Base-by-base conservation (phyloP, 2,329 filamentous ascomycete species). In the Cytospora schulzeri region DNA sequence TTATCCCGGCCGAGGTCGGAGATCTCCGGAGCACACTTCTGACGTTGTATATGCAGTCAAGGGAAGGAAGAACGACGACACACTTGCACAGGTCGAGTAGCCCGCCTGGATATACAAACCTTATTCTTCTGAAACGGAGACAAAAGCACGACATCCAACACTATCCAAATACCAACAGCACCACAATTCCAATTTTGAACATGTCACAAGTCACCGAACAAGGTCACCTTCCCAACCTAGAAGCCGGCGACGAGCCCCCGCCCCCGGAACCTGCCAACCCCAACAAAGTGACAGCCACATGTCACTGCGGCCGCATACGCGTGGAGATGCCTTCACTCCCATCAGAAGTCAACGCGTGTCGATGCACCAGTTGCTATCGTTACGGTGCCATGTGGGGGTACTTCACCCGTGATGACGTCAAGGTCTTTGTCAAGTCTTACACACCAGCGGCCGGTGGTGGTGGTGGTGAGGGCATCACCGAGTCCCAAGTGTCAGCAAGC, bases 371-470 rank as follows among this genome's bases (percentile, higher is more conserved):
- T 31, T 65, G 65, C 56, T 65, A 65, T 52, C 62, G 62, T 11
- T 65, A 67, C 35, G 65, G 65, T 7, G 58, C 65, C 1, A 33
- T 62, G 2, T 67, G 62, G 65, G 54, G 62, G 8, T 67, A 67
- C 55, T 67, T 53, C 45, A 48, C 51, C 11, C 59, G 24, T 1
- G 52, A 55, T 14, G 62, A 67, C 2, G 55, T 67, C 28, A 55
- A 58, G n/a, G 29, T 67, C 41, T 24, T 50, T 26, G 54, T 60
- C 19, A 55, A 62, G 14, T 22, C 31, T 26, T 19, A 52, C 3
- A 29, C 28, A 3, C 22, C 52, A 15, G 26, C 52, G 8, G 24
- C 41, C 15, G n/a, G 24, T 4, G 26, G 29, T 5, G 26, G 15
- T 9, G n/a, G 24, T 2, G 22, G 29, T 5, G 26, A 15, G 15